These are phyloP conservation scores for Acanthamoeba sp. DNA, from an alignment of 208 protist species.

Conservation along the genomic window DNA sequence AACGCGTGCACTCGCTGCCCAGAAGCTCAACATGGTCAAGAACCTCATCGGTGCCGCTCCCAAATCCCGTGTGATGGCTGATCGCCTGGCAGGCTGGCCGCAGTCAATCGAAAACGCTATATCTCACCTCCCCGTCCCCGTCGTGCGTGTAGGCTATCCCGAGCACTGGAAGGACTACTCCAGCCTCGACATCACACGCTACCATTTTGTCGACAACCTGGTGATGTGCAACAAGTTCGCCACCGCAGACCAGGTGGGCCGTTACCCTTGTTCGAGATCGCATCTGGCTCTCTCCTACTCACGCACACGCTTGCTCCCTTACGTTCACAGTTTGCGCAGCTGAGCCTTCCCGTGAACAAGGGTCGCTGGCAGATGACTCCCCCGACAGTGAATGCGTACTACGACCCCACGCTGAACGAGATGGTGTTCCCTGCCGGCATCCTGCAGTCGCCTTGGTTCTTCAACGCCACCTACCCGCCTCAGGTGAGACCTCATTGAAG, in stretches of 20 bases:
- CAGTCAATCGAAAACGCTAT: no score
- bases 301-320: no score
- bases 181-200: neutral
- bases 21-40: conserved; percentile 54
- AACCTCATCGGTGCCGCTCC: conserved; percentile 4
- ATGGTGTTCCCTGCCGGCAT: conserved; percentile 76
- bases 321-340: neutral
- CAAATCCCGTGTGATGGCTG: neutral
- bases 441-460: conserved; percentile 1
- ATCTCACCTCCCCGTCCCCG: no score
- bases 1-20: neutral
- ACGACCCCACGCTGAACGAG: conserved; percentile 53
- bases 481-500: neutral
- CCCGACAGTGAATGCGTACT: conserved; percentile 67
- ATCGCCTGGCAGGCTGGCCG: no score
- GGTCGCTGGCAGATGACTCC: conserved; percentile 57
- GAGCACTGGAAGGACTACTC: conserved; percentile 50
- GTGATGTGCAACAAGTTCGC: neutral
- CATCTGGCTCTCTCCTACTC: no score
- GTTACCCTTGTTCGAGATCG: neutral
- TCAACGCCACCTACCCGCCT: conserved; percentile 33
- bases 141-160: conserved; percentile 28
- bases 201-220: conserved; percentile 9
- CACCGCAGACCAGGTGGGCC: neutral
- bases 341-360: conserved; percentile 54